Conservation (phyloP, 495 filamentous ascomycete species). For the Hypoxylon subgilvum region DNA sequence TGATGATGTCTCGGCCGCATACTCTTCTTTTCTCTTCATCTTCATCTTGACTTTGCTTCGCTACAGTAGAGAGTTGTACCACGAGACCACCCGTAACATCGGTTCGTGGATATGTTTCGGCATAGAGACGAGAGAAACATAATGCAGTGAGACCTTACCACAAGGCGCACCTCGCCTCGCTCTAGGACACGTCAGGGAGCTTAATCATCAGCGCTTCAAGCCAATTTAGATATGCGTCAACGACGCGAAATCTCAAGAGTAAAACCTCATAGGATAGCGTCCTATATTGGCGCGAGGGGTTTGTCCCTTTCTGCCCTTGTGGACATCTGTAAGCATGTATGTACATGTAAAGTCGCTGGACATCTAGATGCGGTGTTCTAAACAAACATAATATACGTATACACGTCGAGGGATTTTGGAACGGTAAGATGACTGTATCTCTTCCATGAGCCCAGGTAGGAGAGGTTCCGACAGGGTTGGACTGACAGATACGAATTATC, state of each 20-base stretch:
- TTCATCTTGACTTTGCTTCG: conserved; percentile 8
- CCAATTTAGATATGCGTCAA: conserved; percentile 6
- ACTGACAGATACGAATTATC: conserved; percentile 15
- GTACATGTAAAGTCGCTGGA: neutral
- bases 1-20: conserved; percentile 39
- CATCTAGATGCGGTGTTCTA: conserved; percentile 3
- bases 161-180: conserved; percentile 33
- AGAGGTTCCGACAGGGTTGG: conserved; percentile 1
- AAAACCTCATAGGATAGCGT: conserved; percentile 5
- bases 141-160: conserved; percentile 39
- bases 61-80: conserved; percentile 31
- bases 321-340: conserved; percentile 1
- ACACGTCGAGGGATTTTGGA: conserved; percentile 4
- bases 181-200: conserved; percentile 35
- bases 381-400: no score
- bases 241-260: conserved; percentile 1
- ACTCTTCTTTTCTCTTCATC: conserved; percentile 11
- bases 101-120: conserved; percentile 37
- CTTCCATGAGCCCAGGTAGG: neutral
- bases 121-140: conserved; percentile 30
- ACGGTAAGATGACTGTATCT: conserved; percentile 7
- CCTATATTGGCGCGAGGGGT: conserved; percentile 7
- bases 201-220: conserved; percentile 25
- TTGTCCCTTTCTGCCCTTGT: conserved; percentile 19
- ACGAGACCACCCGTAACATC: conserved; percentile 36